Base-by-base conservation (phyloP, 2,329 filamentous ascomycete species). In the Boeremia exigua region DNA sequence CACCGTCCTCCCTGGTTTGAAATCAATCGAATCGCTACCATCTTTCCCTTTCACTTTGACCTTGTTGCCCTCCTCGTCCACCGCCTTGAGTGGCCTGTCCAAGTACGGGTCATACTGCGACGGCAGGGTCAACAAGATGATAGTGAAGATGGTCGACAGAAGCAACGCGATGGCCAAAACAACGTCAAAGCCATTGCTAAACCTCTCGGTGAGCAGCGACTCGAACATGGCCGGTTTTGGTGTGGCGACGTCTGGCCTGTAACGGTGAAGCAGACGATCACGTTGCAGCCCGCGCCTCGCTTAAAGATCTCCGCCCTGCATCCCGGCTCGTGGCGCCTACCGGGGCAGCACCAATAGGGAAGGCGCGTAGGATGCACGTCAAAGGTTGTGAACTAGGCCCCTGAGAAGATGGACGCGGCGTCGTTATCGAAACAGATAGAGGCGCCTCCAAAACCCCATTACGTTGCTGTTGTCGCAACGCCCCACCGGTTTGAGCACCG, bases 121-220 rank as follows among this genome's bases (percentile, higher is more conserved):
- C 1, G 85, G 85, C 12, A 85, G 71, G 7, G 80, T 78, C 47
- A 85, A 58, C 25, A 87, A 77, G 33, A 84, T 67, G 36, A 83
- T 58, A 7, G 81, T 82, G 61, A 86, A 65, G 10, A 78, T 63
- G 3, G 78, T 82, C 14, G 80, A 82, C 11, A 79, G 52, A 28
- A 73, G 51, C 12, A 81, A 65, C 4, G 72, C 70, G n/a, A 77
- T 58, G 23, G 70, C 68, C 38, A 85, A 62, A 8, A 71, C 63
- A 56, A 80, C 17, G 43, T 77, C 72, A 68, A 74, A 70, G 33
- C 55, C 59, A 36, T 69, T 56, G 55, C 58, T 67, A 50, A 63
- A 60, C 30, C 39, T 65, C 33, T 65, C 59, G 17, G 48, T 59
- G 42, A 62, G 54, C 37, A 65, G 61, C 52, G 76, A 71, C 67